phyloP scores from a whole-genome alignment of 345 rosid species.

The Gossypium arboreum region DNA sequence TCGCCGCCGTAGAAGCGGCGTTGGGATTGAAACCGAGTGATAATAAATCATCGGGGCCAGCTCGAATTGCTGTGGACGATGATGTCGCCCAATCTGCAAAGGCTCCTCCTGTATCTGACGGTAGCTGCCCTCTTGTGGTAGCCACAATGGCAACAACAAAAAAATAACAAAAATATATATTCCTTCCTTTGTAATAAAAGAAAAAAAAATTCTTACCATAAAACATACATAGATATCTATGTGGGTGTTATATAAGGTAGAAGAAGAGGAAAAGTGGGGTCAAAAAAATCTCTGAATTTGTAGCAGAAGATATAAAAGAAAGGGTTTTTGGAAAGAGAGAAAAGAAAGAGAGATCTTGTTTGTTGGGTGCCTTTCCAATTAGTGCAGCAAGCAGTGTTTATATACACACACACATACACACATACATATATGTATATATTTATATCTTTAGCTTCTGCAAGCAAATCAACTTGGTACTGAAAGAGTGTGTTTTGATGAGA shows the following conservation, averaged over 20 bases:
- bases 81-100: conserved; percentile 84
- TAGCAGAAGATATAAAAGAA: conserved; percentile 18
- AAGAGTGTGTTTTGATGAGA: too few relatives aligned
- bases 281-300: conserved; percentile 29
- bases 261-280: conserved; percentile 17
- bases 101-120: conserved; percentile 90
- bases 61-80: conserved; percentile 51
- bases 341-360: not conserved
- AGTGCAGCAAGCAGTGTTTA: too few relatives aligned
- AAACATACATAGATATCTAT: conserved; percentile 19
- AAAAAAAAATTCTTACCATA: too few relatives aligned
- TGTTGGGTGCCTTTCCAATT: too few relatives aligned
- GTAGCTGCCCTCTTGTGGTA: conserved; percentile 80
- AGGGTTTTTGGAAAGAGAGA: conserved; percentile 1
- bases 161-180: not conserved
- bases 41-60: conserved; percentile 77
- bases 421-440: too few relatives aligned
- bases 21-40: conserved; percentile 97
- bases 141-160: conserved; percentile 65
- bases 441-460: too few relatives aligned
- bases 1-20: conserved; percentile 33
- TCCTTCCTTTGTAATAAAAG: too few relatives aligned
- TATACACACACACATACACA: too few relatives aligned
- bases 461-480: not conserved
- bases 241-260: conserved; percentile 30